Base-by-base conservation (phyloP, 805 yeast species). In the Deakozyma indianensis region DNA sequence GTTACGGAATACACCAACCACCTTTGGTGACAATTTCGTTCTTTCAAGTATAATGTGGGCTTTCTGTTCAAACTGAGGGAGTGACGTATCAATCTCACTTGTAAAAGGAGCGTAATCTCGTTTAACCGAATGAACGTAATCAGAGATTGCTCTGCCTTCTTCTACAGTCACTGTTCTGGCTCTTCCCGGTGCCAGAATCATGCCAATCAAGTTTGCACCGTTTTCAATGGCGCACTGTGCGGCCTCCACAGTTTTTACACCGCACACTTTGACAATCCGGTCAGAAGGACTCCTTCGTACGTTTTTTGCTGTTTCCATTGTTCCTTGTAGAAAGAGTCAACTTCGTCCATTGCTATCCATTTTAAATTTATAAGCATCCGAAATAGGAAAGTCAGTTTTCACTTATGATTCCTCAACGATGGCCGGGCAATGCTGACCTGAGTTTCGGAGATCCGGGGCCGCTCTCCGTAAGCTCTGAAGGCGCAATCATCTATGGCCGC, bases 1-100 rank as follows among this genome's bases (percentile, higher is more conserved):
- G 59, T 92, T 85, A 48, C 88, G 69, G 65, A 90, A 86, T 2
- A 90, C 98, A 1, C 97, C 98, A 2, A 87, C 96, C 1, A 83
- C 60, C 52, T 42, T n/a, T 5, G 58, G 49, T 3, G 32, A 23
- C 22, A 3, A 35, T 35, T 24, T 11, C 24, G 35, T 20, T 32
- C 21, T 3, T 9, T 35, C 20, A 24, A 27, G 24, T 22, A 43
- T 16, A 23, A 35, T 7, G 5, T 23, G 28, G 4, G 27, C 28
- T 4, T 22, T 16, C 4, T 7, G 29, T n/a, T 41, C 28, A 22
- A 23, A n/a, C 2, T 18, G 23, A n/a, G 22, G 3, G 4, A 15
- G 9, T 3, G 16, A 21, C 50, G 35, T 54, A 48, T 18, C 43
- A 46, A 24, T 18, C 41, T 29, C 22, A 16, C 7, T 21, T 14